Base-by-base conservation (phyloP, 192 early-diverging fungal genomes). In the Podila epigama region DNA sequence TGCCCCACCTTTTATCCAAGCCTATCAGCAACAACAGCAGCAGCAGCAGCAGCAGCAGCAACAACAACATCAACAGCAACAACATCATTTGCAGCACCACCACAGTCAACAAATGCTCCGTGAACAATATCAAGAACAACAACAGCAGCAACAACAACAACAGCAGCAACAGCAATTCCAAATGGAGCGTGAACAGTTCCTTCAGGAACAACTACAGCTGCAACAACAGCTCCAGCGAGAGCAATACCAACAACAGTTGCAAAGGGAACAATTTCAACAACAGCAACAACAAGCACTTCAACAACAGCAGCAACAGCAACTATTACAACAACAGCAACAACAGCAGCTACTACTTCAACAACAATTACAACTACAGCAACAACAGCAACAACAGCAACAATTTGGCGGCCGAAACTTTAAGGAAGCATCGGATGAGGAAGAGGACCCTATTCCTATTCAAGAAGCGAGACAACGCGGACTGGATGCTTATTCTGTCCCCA, bases 401-500 rank as follows among this genome's bases (percentile, higher is more conserved):
- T 64, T 58, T 27, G 80, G 68, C 36, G 73, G 73, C 1, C 60
- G 61, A 25, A 68, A 68, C 39, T 77, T 64, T 41, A 77, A 68
- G 36, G 73, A 75, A 36, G 81, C 75, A 20, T 70, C 65, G 22
- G 81, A 82, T 32, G 81, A 82, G 27, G 81, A 82, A 58, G 73
- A 79, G 15, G 64, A 73, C 25, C 75, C 70, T 15, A 63, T 73
- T 15, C 75, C 75, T 34, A 11, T 77, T 15, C 70, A 71, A 16
- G 75, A 73, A n/a, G 68, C 67, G n/a, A 66, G 55, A 31, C 80
- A 71, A 32, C 65, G 73, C 28, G 58, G 61, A 31, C 70, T 94
- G 9, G 91, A 95, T 75, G 91, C 91, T 20, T 95, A 95, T 66
- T 90, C 93, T 16, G 81, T 94, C 22, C 91, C 92, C 36, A 48